Evolutionary conservation across 225 moss, liverwort and hornwort species (phyloP).

Genomic region (Bryum argenteum): DNA sequence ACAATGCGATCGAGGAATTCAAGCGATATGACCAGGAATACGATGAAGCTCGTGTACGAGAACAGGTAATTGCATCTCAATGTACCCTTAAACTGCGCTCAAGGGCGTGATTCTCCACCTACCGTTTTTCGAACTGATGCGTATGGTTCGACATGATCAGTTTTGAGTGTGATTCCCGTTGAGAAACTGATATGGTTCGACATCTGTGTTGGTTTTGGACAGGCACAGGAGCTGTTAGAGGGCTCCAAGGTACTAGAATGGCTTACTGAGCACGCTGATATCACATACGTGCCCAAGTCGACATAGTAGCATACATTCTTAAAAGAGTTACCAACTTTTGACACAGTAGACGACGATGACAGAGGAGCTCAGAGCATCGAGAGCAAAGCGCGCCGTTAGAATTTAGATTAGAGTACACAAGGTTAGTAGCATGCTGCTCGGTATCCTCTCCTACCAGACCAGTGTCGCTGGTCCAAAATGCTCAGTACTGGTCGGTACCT

Average conservation of each 20-base stretch:
- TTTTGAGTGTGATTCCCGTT: too few species aligned
- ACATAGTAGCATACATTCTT: conserved; percentile 23
- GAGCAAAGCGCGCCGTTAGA: conserved; percentile 19
- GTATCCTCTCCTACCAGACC: not conserved
- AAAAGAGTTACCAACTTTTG: conserved; percentile 35
- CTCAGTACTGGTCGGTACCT: not conserved
- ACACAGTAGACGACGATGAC: conserved; percentile 23
- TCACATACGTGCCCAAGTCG: conserved; percentile 63
- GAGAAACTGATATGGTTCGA: not conserved
- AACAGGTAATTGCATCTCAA: conserved; percentile 64
- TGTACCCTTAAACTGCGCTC: not conserved
- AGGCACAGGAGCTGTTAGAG: conserved; percentile 90
- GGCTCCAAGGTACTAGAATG: conserved; percentile 90
- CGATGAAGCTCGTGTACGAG: conserved; percentile 76
- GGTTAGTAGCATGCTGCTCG: conserved; percentile 25
- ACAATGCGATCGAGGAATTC: conserved; percentile 78
- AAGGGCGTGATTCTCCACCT: too few species aligned
- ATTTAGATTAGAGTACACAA: conserved; percentile 32
- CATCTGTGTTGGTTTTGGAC: conserved; percentile 21
- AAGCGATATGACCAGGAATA: conserved; percentile 95
- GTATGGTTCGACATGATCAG: too few species aligned
- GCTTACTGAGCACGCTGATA: conserved; percentile 68
- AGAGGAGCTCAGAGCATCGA: conserved; percentile 26
- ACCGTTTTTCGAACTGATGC: too few species aligned
- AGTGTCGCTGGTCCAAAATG: conserved; percentile 1